Conservation (phyloP, 768 basidiomycete genomes). For the Lactifluus hygrophoroides region DNA sequence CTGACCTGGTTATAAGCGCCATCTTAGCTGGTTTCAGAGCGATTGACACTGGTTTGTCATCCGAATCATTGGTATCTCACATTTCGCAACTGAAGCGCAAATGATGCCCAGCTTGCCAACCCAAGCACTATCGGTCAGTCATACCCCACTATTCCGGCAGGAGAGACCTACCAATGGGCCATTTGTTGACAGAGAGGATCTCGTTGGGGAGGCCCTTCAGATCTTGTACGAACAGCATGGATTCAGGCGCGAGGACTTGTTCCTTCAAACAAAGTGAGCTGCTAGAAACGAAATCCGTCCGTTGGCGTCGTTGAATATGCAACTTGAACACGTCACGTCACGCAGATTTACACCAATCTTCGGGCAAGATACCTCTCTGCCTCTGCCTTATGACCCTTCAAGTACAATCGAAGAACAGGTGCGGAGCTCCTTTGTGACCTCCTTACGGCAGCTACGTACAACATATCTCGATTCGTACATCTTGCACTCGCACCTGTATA, state of each 20-base stretch:
- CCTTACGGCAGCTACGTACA: slow-evolving; percentile 60
- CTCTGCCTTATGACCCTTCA: slow-evolving; percentile 63
- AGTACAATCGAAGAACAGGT: slow-evolving; percentile 52
- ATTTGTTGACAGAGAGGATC: slow-evolving; percentile 37
- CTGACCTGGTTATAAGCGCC: slow-evolving; percentile 58
- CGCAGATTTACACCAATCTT: slow-evolving; percentile 61
- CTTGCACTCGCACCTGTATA: slow-evolving; percentile 66
- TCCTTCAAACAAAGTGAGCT: slow-evolving; percentile 70
- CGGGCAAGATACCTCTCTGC: slow-evolving; percentile 63
- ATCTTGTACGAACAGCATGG: slow-evolving; percentile 47
- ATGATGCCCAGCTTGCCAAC: slow-evolving; percentile 46
- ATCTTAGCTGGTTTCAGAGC: slow-evolving; percentile 71
- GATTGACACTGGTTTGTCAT: slow-evolving; percentile 73
- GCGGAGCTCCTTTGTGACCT: slow-evolving; percentile 48
- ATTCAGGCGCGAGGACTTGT: slow-evolving; percentile 61
- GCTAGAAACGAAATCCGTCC: background rate
- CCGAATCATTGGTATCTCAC: background rate
- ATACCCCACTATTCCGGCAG: background rate
- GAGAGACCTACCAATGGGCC: background rate
- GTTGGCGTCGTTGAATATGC: background rate
- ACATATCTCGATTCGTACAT: slow-evolving; percentile 72
- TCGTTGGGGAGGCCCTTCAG: slow-evolving; percentile 67
- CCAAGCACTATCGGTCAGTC: slow-evolving; percentile 58
- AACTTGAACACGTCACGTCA: background rate
- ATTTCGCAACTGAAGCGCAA: background rate